phyloP scores from a whole-genome alignment of 768 basidiomycete genomes.

The Amanita jacksonii region DNA sequence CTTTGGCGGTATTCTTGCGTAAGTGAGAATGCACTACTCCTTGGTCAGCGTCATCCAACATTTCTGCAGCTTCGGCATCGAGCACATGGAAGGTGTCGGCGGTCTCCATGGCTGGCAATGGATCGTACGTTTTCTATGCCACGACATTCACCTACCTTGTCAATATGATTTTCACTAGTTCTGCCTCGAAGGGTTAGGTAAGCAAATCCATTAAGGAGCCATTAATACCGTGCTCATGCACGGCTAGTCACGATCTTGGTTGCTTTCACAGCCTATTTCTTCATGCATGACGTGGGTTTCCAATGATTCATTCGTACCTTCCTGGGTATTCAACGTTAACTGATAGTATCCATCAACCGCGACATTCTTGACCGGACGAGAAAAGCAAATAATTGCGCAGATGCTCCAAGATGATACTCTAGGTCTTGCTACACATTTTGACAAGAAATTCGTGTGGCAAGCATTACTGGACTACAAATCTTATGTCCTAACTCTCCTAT shows the following conservation, averaged over 20 bases:
- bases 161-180: slow-evolving; percentile 21
- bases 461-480: slow-evolving; percentile 39
- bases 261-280: slow-evolving; percentile 35
- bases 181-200: slow-evolving; percentile 34
- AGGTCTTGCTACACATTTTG: slow-evolving; percentile 35
- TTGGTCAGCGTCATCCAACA: slow-evolving; percentile 12
- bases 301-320: not conserved
- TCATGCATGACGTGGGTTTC: slow-evolving; percentile 40
- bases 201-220: not conserved
- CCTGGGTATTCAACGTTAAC: not conserved
- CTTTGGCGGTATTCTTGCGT: slow-evolving; percentile 43
- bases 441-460: slow-evolving; percentile 37
- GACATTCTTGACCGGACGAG: slow-evolving; percentile 37
- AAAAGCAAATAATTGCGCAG: slow-evolving; percentile 28
- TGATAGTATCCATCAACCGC: slow-evolving; percentile 49
- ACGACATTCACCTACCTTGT: not conserved
- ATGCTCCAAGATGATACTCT: slow-evolving; percentile 36
- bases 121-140: slow-evolving; percentile 28
- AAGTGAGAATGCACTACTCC: slow-evolving; percentile 8
- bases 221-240: not conserved
- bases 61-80: slow-evolving; percentile 33
- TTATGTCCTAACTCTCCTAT: slow-evolving; percentile 29
- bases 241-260: slow-evolving; percentile 25
- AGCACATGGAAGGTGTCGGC: slow-evolving; percentile 32
- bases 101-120: slow-evolving; percentile 37